Conservation (phyloP, 257 asterid genomes). For the Penstemon eatonii region DNA sequence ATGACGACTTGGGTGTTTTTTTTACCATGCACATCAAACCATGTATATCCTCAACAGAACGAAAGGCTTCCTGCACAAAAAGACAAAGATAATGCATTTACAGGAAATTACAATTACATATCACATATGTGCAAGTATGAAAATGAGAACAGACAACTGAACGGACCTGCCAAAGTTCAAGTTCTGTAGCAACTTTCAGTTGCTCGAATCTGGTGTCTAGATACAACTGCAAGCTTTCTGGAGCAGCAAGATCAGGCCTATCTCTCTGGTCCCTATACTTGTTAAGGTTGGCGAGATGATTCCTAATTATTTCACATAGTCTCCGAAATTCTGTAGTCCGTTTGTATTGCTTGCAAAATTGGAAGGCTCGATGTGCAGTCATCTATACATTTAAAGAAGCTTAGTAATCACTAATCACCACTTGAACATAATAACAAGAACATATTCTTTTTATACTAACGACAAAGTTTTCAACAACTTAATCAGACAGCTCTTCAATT, state of each 20-base stretch:
- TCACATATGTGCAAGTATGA: neutral
- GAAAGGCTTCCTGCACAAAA: slow-evolving; percentile 78
- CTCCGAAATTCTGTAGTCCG: slow-evolving; percentile 88
- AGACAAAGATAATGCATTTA: neutral
- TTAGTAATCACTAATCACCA: neutral
- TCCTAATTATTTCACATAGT: slow-evolving; percentile 84
- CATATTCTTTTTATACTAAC: neutral
- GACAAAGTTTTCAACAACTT: neutral
- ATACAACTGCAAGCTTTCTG: slow-evolving; percentile 89
- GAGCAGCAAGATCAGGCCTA: slow-evolving; percentile 84
- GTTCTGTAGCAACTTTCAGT: slow-evolving; percentile 88
- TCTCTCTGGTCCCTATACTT: slow-evolving; percentile 91
- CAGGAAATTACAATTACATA: neutral
- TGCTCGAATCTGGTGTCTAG: slow-evolving; percentile 93
- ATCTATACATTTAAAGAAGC: slow-evolving; percentile 48
- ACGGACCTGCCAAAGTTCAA: slow-evolving; percentile 93
- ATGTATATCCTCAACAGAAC: slow-evolving; percentile 85
- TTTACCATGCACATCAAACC: slow-evolving; percentile 88
- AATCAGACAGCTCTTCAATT: neutral
- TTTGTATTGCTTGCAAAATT: slow-evolving; percentile 94
- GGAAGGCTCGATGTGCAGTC: slow-evolving; percentile 98
- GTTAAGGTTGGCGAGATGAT: slow-evolving; percentile 89
- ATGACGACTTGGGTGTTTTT: slow-evolving; percentile 78
- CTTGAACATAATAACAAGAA: neutral
- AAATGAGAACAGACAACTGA: slow-evolving; percentile 13